Evolutionary conservation across 1,284 basidiomycete species (phyloP).

Genomic region (Mrakiaceae sp.): DNA sequence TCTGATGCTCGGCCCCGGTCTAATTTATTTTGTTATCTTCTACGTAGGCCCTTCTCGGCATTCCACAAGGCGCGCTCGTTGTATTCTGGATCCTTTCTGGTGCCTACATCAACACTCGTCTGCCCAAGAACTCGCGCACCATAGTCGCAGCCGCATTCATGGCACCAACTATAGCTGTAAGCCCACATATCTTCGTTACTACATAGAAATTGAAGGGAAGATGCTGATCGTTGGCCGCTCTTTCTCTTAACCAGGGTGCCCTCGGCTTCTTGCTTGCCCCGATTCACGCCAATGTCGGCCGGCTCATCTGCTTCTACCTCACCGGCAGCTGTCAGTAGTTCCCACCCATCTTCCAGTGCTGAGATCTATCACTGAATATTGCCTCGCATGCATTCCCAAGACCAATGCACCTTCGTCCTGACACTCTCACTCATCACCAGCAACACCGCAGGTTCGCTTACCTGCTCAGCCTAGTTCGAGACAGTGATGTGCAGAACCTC

Average conservation of each 20-base stretch:
- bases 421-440: constrained; percentile 38
- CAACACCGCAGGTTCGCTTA: neutral
- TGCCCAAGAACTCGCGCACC: constrained; percentile 32
- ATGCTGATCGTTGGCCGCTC: neutral
- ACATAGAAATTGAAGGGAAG: neutral
- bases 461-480: too few species aligned
- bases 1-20: too few species aligned
- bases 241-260: constrained; percentile 26
- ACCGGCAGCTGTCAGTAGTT: neutral
- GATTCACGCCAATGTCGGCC: constrained; percentile 29
- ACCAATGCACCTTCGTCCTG: constrained; percentile 40
- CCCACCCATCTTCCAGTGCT: too few species aligned
- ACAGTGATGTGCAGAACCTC: neutral
- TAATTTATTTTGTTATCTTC: too few species aligned
- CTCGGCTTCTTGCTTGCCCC: constrained; percentile 37
- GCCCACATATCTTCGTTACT: too few species aligned
- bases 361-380: constrained; percentile 16
- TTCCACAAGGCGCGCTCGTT: constrained; percentile 30
- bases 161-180: too few species aligned
- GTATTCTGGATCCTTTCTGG: constrained; percentile 31
- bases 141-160: constrained; percentile 23
- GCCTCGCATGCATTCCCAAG: constrained; percentile 34
- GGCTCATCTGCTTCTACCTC: constrained; percentile 2
- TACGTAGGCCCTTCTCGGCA: constrained; percentile 27
- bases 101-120: constrained; percentile 26